A percentile compares a stretch with the other conserved stretches of the same genome.
phyloP scores from a whole-genome alignment of 202 grass and related monocot species.

The Eragrostis tef region DNA sequence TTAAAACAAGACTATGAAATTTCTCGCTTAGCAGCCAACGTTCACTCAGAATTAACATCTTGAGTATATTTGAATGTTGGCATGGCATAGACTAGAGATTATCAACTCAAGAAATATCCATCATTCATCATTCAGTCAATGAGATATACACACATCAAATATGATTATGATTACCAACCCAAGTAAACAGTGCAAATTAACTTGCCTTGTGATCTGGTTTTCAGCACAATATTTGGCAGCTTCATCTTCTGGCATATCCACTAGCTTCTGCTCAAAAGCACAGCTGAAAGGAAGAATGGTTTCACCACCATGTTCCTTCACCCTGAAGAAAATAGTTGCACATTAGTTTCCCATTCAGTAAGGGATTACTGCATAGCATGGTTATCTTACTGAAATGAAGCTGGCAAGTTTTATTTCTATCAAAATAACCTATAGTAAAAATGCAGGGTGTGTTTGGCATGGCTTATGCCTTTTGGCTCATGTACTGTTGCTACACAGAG shows the following conservation, averaged over 20 bases:
- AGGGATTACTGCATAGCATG: background rate
- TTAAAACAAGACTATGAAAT: background rate
- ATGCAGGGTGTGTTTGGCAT: no score
- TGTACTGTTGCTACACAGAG: no score
- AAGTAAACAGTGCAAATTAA: slow-evolving; percentile 20
- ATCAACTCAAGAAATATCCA: background rate
- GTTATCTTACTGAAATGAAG: slow-evolving; percentile 2
- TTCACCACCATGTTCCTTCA: slow-evolving; percentile 94
- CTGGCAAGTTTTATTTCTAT: background rate
- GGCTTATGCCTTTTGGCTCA: no score
- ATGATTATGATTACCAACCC: background rate
- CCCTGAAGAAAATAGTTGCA: slow-evolving; percentile 56
- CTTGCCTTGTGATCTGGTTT: slow-evolving; percentile 82
- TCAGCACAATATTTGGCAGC: slow-evolving; percentile 96
- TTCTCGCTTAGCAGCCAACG: background rate
- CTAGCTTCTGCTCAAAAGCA: slow-evolving; percentile 79
- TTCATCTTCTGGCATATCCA: slow-evolving; percentile 97
- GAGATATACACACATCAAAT: background rate
- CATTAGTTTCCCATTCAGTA: background rate
- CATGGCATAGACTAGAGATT: background rate
- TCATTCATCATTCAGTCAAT: background rate
- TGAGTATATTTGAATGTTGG: background rate
- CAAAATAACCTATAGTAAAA: slow-evolving; percentile 7
- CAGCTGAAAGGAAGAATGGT: slow-evolving; percentile 96
- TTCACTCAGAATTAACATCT: background rate